Evolutionary conservation across 2,329 filamentous ascomycete species (phyloP), one percentile per base, ranked within the genome.

Genomic region (Ophiognomonia clavigignenti-juglandacearum): DNA sequence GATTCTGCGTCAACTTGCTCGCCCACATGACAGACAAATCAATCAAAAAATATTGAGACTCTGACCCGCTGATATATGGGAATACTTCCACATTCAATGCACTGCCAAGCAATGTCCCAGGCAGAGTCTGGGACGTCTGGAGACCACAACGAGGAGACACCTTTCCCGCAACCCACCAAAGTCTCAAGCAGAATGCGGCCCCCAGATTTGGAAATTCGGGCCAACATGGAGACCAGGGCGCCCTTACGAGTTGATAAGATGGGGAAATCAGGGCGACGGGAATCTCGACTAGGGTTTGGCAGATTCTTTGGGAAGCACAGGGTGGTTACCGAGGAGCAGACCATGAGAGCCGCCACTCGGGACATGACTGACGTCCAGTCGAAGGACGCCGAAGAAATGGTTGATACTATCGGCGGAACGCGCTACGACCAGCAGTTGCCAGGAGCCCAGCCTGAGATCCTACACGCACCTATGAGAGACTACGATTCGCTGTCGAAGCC

Each of bases 201-300:
- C 13, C 67, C 69, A 23, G 59, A 70, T 53, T 57, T 68, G 26
- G 55, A 59, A 9, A 45, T 60, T 19, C 49, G 55, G 20, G 48
- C 51, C 26, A 60, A 54, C 46, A 59, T 66, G 52, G 65, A 67
- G 47, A 64, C 64, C 39, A 65, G 69, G 23, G 55, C 72, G 5
- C 68, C 73, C 11, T 53, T 76, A 47, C 71, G 72, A 35, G 53
- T 61, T 7, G 67, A 59, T 31, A 56, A 61, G 10, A 65, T 68
- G 39, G 26, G 18, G 31, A 75, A 68, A 54, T 55, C 69, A 20
- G 60, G 58, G 45, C 71, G 66, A 57, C 66, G 76, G 52, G 76
- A 78, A 50, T 80, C 77, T 14, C 73, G 68, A 48, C 56, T 79
- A 42, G 75, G 72, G 4, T 58, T 80, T 40, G 67, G 73, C 44